phyloP scores from a whole-genome alignment of 495 filamentous ascomycete genomes.

The Lentithecium fluviatile region DNA sequence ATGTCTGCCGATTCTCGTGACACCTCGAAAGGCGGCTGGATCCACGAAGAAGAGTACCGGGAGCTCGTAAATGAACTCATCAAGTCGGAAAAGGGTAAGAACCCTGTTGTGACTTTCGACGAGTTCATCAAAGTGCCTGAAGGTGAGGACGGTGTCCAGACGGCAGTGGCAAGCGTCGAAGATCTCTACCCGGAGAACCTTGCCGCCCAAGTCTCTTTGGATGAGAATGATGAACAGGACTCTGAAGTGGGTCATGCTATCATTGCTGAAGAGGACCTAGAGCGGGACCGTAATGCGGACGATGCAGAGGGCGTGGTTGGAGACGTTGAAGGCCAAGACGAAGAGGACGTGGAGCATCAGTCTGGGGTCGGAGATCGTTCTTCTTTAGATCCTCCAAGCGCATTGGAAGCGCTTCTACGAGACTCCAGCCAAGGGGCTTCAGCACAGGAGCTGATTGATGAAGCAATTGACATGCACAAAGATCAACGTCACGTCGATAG shows the following conservation, averaged over 20 bases:
- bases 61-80: constrained; percentile 61
- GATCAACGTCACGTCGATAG: not conserved
- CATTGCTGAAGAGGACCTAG: not conserved
- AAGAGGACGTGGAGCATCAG: constrained; percentile 1
- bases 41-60: constrained; percentile 84
- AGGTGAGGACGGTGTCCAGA: constrained; percentile 63
- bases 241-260: not conserved
- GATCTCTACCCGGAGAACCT: constrained; percentile 78
- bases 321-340: constrained; percentile 1
- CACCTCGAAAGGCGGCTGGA: constrained; percentile 70
- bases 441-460: not conserved
- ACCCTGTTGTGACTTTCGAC: constrained; percentile 59
- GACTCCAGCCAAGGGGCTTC: not conserved
- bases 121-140: constrained; percentile 56
- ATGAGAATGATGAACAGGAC: constrained; percentile 1
- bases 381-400: constrained; percentile 23
- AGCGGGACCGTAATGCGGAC: not conserved
- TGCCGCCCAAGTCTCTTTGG: not conserved
- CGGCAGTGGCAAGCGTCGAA: constrained; percentile 75
- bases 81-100: constrained; percentile 58
- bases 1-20: constrained; percentile 81
- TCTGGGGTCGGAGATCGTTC: constrained; percentile 5
- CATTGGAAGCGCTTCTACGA: constrained; percentile 20
- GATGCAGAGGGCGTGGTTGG: constrained; percentile 2
- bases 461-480: not conserved